Conservation (phyloP, 257 asterid species). For the Solanum raphanifolium region DNA sequence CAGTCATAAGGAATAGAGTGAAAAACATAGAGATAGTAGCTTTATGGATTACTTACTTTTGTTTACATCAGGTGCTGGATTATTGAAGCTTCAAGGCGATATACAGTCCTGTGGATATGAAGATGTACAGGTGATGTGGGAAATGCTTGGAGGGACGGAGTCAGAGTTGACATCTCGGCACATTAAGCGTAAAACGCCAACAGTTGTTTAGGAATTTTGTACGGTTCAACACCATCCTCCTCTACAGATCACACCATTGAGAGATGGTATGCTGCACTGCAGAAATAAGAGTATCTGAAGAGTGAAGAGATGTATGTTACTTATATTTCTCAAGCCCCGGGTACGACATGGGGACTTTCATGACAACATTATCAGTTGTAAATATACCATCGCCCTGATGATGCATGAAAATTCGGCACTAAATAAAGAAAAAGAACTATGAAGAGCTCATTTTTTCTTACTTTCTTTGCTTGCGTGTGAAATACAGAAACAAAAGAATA, state of each 20-base stretch:
- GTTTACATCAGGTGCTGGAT: constrained; percentile 48
- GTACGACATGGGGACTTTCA: background rate
- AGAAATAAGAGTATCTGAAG: background rate
- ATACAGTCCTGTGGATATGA: constrained; percentile 88
- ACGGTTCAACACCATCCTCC: constrained; percentile 26
- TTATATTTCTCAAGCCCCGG: background rate
- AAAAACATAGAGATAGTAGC: background rate
- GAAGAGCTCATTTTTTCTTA: background rate
- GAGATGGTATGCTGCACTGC: background rate
- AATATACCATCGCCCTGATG: background rate
- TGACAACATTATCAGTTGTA: background rate
- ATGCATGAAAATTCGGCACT: background rate
- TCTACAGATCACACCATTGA: constrained; percentile 22
- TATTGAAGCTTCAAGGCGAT: constrained; percentile 77
- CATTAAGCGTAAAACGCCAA: constrained; percentile 31
- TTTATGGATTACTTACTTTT: background rate
- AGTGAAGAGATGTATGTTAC: background rate
- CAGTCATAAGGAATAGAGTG: background rate
- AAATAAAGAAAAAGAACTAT: background rate
- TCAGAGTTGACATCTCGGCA: constrained; percentile 32
- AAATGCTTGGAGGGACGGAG: constrained; percentile 64
- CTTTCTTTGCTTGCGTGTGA: background rate
- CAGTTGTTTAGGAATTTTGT: constrained; percentile 41
- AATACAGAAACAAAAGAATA: background rate
- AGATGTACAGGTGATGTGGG: constrained; percentile 97